A percentile compares a stretch with the other conserved stretches of the same genome.
Conservation (phyloP, 169 alveolate genomes). For the Perkinsus marinus region DNA sequence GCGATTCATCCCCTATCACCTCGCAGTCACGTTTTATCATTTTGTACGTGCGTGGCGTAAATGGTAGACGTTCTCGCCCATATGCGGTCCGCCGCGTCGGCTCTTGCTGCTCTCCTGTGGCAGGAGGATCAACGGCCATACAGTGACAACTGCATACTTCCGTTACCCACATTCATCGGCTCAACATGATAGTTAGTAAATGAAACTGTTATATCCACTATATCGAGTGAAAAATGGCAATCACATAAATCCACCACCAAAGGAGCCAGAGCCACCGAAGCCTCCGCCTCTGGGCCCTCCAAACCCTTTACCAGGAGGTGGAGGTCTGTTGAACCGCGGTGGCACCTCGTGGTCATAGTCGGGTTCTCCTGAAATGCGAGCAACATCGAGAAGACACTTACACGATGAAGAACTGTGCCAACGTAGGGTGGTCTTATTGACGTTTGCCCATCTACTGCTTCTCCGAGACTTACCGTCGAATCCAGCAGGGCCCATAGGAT, state of each 20-base stretch:
- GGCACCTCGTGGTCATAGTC: background rate
- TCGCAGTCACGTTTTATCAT: background rate
- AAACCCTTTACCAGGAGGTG: background rate
- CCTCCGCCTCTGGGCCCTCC: background rate
- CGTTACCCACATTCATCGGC: no score
- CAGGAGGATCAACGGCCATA: background rate
- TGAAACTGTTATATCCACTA: background rate
- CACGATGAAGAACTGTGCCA: no score
- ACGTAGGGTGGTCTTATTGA: no score
- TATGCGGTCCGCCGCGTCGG: background rate
- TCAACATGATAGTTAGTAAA: background rate
- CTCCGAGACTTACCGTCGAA: background rate
- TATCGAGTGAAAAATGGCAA: background rate
- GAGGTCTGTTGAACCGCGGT: background rate
- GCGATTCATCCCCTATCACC: background rate
- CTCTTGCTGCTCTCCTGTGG: background rate
- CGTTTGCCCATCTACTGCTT: no score
- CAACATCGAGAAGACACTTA: no score
- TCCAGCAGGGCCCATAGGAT: background rate
- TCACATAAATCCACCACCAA: background rate
- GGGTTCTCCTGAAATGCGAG: background rate
- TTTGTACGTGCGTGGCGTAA: background rate
- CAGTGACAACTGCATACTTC: no score
- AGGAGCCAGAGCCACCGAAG: background rate
- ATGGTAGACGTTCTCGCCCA: background rate